Evolutionary conservation across 2,329 filamentous ascomycete genomes (phyloP), one percentile per base, ranked within the genome.

Genomic region (Didymella pinodella): DNA sequence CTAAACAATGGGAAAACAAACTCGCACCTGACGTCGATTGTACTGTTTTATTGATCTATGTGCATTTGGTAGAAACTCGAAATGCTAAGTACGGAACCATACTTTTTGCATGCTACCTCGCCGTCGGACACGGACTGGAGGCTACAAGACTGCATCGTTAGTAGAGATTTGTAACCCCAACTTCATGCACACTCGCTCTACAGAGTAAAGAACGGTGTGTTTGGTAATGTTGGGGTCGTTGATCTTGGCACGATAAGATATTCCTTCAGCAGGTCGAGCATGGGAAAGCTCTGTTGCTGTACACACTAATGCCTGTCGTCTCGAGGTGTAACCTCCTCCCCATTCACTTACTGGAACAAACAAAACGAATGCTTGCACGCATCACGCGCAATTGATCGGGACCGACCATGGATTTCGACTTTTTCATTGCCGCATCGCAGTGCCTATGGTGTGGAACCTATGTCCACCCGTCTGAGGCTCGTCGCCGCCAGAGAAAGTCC

Each of bases 221-320:
- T 88, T 89, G 86, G 86, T 89, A 88, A 88, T 88, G 78, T 81
- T 77, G 76, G 75, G 79, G 80, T 66, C 31, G 68, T 78, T 77
- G 64, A 81, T 89, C 81, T 89, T 80, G 87, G 86, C 87, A 88
- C 85, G 86, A 81, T 44, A 44, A 80, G 77, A 81, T 78, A 77
- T 83, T 88, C 87, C 86, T 89, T 88, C 86, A 88, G 85, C 84
- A 83, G 67, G 80, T 80, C 82, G 82, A 81, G 82, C 84, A 87
- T 85, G 77, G 81, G 73, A 81, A 76, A 79, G 80, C 81, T 77
- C 82, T 70, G 84, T 81, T 81, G 86, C 86, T 88, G 87, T 89
- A 89, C 87, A 89, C 87, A 89, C 86, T 84, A 84, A 88, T 88
- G 87, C 86, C 84, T 78, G 75, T 63, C 65, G 56, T 59, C 48